Conservation (phyloP, 257 asterid genomes). For the Penstemon newberryi region DNA sequence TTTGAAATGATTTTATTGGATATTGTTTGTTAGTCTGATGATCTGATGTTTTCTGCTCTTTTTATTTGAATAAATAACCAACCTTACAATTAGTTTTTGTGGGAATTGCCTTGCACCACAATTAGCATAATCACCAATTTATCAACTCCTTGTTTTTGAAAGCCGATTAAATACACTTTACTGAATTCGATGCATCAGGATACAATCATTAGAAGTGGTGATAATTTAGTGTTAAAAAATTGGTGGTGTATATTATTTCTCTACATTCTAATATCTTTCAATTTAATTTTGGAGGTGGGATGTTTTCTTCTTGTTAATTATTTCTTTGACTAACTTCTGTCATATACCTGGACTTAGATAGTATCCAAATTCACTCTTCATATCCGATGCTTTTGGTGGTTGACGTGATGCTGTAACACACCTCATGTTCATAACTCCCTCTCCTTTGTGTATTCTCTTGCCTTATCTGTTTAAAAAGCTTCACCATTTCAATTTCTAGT, state of each 20-base stretch:
- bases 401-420: not conserved
- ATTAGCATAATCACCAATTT: no score
- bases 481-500: conserved; percentile 17
- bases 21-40: not conserved
- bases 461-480: not conserved
- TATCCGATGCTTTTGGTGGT: conserved; percentile 6
- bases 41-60: not conserved
- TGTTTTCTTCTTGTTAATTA: conserved; percentile 7
- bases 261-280: no score
- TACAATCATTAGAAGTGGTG: no score
- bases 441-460: conserved; percentile 4
- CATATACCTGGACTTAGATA: conserved; percentile 7
- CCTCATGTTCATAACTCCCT: conserved; percentile 9
- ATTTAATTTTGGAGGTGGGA: not conserved
- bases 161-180: no score
- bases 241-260: no score
- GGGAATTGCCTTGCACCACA: no score
- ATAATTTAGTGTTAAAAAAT: no score
- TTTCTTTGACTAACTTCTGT: conserved; percentile 1
- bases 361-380: conserved; percentile 1
- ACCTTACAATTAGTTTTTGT: not conserved
- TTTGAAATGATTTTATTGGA: not conserved
- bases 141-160: no score
- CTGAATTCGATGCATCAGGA: no score
- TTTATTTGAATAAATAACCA: conserved; percentile 13